Evolutionary conservation across 2,329 filamentous ascomycete species (phyloP).

Genomic region (Ascochyta pisi): DNA sequence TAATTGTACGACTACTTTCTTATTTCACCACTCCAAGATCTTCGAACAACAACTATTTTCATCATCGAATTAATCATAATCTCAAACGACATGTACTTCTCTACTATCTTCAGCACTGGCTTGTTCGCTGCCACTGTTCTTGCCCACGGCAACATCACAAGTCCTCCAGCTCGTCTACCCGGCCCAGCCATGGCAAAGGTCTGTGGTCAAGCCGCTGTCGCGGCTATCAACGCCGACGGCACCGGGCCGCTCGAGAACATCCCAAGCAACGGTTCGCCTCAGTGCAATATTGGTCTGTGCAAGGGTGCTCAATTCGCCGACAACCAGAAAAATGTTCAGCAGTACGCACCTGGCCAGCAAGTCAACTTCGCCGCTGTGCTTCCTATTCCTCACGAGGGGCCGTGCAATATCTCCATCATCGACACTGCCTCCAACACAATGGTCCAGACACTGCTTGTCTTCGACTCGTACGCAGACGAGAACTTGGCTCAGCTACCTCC

Average conservation of each 20-base stretch:
- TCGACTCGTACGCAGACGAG: conserved; percentile 38
- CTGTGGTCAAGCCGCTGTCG: conserved; percentile 61
- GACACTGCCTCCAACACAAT: conserved; percentile 61
- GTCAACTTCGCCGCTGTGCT: conserved; percentile 57
- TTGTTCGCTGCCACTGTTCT: conserved; percentile 20
- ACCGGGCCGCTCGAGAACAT: conserved; percentile 53
- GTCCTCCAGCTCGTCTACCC: conserved; percentile 58
- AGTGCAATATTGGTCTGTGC: conserved; percentile 62
- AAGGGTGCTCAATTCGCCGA: conserved; percentile 65
- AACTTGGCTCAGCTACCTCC: conserved; percentile 45
- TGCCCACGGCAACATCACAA: conserved; percentile 62
- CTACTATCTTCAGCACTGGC: conserved; percentile 8
- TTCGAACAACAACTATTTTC: neutral
- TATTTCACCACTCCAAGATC: neutral
- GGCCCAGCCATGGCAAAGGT: conserved; percentile 58
- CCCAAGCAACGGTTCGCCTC: conserved; percentile 54
- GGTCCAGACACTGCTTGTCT: conserved; percentile 50
- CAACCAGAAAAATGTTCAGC: conserved; percentile 60
- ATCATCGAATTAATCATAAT: conserved; percentile 5
- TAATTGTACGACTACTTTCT: neutral
- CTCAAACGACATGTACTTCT: conserved; percentile 2
- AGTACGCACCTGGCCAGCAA: conserved; percentile 54
- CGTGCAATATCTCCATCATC: conserved; percentile 66
- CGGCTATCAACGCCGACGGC: conserved; percentile 58
- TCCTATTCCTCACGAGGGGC: conserved; percentile 61